A percentile compares a stretch with the other conserved stretches of the same genome.
These are phyloP conservation scores for Trichoderma cornu-damae DNA, from an alignment of 2,329 filamentous ascomycete genomes.

Conservation along the genomic window DNA sequence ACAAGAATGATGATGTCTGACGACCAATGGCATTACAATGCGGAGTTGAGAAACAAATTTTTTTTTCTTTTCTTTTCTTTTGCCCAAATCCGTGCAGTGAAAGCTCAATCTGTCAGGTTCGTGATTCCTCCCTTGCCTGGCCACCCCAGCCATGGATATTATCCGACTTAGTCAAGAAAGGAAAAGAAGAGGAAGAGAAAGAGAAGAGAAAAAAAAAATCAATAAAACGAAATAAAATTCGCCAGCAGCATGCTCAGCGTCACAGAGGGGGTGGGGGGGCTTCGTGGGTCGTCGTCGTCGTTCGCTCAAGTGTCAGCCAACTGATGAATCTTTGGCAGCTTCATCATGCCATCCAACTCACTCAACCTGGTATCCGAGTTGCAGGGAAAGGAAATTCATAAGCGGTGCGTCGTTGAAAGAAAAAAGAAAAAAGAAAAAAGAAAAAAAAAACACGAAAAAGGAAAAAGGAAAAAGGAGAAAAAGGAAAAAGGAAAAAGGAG, in stretches of 20 bases:
- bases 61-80: too few species aligned
- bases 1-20: not conserved
- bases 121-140: not conserved
- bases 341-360: not conserved
- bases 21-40: not conserved
- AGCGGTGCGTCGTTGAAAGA: not conserved
- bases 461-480: not conserved
- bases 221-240: not conserved
- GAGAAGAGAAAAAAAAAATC: not conserved
- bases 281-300: conserved; percentile 5
- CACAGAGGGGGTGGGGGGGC: not conserved
- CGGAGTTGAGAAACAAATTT: not conserved
- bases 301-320: not conserved
- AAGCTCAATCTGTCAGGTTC: not conserved
- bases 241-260: not conserved
- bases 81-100: not conserved
- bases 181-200: not conserved
- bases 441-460: conserved; percentile 12
- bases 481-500: not conserved
- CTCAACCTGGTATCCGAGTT: conserved; percentile 4
- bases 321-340: not conserved
- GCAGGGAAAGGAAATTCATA: conserved; percentile 7
- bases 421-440: conserved; percentile 11
- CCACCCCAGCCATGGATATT: not conserved
- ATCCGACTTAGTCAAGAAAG: not conserved